phyloP scores from a whole-genome alignment of 139 green algal genomes.

The Chlorella sp. region DNA sequence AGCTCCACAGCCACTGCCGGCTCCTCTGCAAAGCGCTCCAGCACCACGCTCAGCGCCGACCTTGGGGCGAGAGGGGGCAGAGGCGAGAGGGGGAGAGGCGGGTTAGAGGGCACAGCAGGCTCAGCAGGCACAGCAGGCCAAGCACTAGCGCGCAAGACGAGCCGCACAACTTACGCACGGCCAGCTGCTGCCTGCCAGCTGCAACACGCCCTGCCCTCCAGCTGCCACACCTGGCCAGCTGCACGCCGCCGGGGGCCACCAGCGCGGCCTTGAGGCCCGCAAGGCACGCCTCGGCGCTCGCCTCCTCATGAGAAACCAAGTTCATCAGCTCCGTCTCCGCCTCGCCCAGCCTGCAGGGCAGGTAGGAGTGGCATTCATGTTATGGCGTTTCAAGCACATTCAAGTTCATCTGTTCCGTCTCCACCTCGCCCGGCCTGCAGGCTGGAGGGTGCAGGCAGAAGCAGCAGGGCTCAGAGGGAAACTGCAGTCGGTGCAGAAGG shows the following conservation, averaged over 20 bases:
- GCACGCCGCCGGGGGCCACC: conserved; percentile 2
- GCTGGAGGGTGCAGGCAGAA: neutral
- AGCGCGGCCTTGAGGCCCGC: conserved; percentile 26
- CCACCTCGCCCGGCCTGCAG: neutral
- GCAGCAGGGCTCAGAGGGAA: neutral
- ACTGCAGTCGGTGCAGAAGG: neutral
- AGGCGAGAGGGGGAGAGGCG: neutral
- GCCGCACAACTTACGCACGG: too few species aligned
- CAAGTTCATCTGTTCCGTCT: neutral
- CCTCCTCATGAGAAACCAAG: conserved; percentile 35
- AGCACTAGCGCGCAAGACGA: too few species aligned
- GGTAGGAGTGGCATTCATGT: neutral
- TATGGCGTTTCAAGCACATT: too few species aligned
- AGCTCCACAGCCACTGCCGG: conserved; percentile 14
- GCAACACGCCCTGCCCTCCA: too few species aligned
- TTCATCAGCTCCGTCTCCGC: conserved; percentile 30
- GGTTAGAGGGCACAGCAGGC: neutral
- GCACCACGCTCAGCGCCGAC: conserved; percentile 22
- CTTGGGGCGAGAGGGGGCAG: neutral
- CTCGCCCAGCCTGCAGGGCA: neutral
- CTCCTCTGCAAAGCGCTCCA: conserved; percentile 33
- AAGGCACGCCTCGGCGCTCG: conserved; percentile 18
- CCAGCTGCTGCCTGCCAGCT: neutral
- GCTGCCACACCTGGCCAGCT: conserved; percentile 1
- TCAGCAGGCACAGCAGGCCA: too few species aligned